Evolutionary conservation across 805 yeast genomes (phyloP), one percentile per base, ranked within the genome.

Genomic region (Yamadazyma phyllophila): DNA sequence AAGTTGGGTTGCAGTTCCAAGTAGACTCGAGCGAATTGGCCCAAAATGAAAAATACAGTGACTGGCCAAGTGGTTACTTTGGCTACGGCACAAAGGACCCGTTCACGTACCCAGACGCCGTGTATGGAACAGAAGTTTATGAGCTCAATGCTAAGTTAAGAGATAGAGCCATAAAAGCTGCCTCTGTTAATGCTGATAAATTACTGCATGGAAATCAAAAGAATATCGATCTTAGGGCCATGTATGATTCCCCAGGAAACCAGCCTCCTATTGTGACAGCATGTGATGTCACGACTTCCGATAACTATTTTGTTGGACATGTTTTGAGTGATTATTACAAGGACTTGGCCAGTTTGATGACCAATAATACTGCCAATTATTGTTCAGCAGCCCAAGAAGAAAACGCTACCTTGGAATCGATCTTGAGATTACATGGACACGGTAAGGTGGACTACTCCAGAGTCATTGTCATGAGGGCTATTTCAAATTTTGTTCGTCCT

Each of bases 381-480:
- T 79, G 85, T 60, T 59, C 81, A 36, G 75, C 85, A 37, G 84
- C 83, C 44, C 85, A 81, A 61, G 88, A 82, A 61, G 88, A 82
- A 58, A 78, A 80, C 58, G 87, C 87, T 13, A 68, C 82, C 12
- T 72, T 82, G 56, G 85, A 81, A 60, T 78, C 80, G 7, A 61
- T 82, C 46, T 54, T 78, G 39, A 75, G 88, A 67, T 72, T 76
- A 56, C 77, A 77, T 49, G 67, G 66, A 48, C 69, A 67, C 52
- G 84, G 82, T 8, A 67, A 80, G 48, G 79, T 77, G 43, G 84
- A 80, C 60, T 82, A 64, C 59, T 63, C 73, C 49, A 74, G 86
- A 63, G 69, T 82, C 49, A 78, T 81, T 10, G 68, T 80, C 24
- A 66, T 80, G 79, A 78, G 86, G 69, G 69, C 84, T 39, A 78